Conservation (phyloP, 768 basidiomycete genomes). For the Amanita thiersii region DNA sequence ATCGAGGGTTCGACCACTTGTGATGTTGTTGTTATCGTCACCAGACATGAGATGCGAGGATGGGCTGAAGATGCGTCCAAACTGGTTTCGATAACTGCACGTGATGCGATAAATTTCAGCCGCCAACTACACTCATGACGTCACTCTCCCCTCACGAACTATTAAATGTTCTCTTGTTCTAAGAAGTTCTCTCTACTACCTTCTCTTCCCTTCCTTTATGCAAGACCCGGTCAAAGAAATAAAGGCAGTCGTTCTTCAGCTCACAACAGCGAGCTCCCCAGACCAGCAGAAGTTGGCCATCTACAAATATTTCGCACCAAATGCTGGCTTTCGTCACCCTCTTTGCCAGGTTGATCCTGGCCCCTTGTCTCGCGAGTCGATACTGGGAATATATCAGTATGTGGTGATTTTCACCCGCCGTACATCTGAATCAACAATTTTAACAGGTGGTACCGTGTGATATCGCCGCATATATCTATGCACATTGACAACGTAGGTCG, state of each 20-base stretch:
- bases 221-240: slow-evolving; percentile 45
- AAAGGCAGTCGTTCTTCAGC: slow-evolving; percentile 25
- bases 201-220: slow-evolving; percentile 27
- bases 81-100: no score
- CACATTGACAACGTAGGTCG: slow-evolving; percentile 25
- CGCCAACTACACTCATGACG: no score
- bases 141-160: no score
- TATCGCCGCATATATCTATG: slow-evolving; percentile 36
- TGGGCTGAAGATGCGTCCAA: slow-evolving; percentile 2
- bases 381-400: slow-evolving; percentile 48
- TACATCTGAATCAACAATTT: not conserved
- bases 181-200: slow-evolving; percentile 3
- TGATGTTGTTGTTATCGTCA: slow-evolving; percentile 20
- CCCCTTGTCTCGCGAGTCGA: slow-evolving; percentile 36
- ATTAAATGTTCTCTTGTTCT: not conserved
- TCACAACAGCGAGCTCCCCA: slow-evolving; percentile 34
- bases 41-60: slow-evolving; percentile 26
- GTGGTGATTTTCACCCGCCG: slow-evolving; percentile 8
- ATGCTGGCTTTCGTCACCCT: slow-evolving; percentile 49
- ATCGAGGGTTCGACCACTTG: slow-evolving; percentile 37
- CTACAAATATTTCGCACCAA: slow-evolving; percentile 34
- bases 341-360: slow-evolving; percentile 33
- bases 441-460: slow-evolving; percentile 46
- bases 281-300: slow-evolving; percentile 37
- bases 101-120: no score